These are phyloP conservation scores for Oryza glaberrima DNA, from an alignment of 176 grass and related monocot genomes.

Conservation along the genomic window DNA sequence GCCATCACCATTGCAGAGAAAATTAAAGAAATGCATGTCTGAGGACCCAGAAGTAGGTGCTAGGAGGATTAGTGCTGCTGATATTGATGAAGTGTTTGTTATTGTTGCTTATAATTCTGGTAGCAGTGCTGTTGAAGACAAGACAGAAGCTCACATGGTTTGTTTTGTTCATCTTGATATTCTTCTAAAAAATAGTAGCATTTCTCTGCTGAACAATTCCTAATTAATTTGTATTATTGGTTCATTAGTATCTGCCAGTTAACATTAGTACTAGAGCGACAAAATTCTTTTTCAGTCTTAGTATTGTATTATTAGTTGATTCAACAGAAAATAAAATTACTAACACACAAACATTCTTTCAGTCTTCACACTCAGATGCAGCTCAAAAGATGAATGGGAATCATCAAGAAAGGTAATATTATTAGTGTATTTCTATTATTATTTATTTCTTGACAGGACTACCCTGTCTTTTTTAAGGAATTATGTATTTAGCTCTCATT, in stretches of 20 bases:
- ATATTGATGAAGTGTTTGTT: slow-evolving; percentile 39
- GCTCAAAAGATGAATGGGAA: background rate
- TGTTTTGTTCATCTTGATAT: background rate
- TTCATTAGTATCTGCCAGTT: slow-evolving; percentile 2
- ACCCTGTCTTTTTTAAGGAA: background rate
- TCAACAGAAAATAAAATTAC: background rate
- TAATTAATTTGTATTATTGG: background rate
- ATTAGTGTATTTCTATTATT: background rate
- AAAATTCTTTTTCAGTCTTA: background rate
- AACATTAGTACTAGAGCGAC: background rate
- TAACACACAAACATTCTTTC: slow-evolving; percentile 27
- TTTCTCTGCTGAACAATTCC: background rate
- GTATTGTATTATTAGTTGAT: background rate
- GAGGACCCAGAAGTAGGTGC: slow-evolving; percentile 29
- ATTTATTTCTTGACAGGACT: background rate
- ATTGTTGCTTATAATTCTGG: background rate
- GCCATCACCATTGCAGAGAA: slow-evolving; percentile 23
- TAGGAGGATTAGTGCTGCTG: slow-evolving; percentile 25
- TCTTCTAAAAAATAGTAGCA: no score
- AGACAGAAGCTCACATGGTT: background rate
- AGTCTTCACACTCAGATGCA: slow-evolving; percentile 4
- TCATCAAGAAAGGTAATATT: slow-evolving; percentile 20
- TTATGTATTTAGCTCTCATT: background rate
- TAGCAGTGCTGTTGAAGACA: background rate
- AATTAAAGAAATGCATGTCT: slow-evolving; percentile 44